Evolutionary conservation across 2,329 filamentous ascomycete genomes (phyloP).

Genomic region (Sporothrix sp.): DNA sequence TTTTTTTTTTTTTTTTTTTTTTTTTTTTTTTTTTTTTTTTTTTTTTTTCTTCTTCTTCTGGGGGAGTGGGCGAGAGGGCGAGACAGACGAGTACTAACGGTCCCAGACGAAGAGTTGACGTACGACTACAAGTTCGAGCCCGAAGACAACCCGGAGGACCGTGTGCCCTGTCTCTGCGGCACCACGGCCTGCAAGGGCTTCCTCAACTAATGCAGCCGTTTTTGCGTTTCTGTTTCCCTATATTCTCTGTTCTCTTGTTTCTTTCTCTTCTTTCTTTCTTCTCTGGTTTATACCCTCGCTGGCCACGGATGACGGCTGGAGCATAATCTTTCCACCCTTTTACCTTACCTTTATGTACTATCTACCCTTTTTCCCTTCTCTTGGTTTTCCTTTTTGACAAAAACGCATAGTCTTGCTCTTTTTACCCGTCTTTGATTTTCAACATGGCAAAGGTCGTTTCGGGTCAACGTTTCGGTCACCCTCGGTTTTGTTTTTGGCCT

Average conservation of each 20-base stretch:
- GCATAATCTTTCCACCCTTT: not conserved
- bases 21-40: no score
- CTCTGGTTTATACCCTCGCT: not conserved
- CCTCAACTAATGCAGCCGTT: conserved; percentile 62
- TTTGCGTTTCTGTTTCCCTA: no score
- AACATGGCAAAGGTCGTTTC: conserved; percentile 2
- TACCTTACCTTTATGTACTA: not conserved
- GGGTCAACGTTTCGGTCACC: no score
- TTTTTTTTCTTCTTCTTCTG: no score
- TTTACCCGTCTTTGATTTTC: not conserved
- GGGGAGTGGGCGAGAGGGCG: no score
- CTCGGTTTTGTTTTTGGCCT: not conserved
- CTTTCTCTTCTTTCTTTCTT: not conserved
- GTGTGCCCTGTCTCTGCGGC: conserved; percentile 94
- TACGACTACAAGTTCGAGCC: conserved; percentile 99
- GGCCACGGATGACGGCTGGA: not conserved
- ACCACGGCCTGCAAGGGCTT: conserved; percentile 97
- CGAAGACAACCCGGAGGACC: conserved; percentile 86
- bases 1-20: no score
- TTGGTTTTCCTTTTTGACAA: not conserved
- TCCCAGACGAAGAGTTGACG: conserved; percentile 88
- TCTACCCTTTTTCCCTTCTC: no score
- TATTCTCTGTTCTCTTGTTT: not conserved
- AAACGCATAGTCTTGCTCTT: not conserved
- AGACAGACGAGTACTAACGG: conserved; percentile 13